Evolutionary conservation across 1,284 basidiomycete species (phyloP), one percentile per base, ranked within the genome.

Genomic region (Apiotrichum sp.): DNA sequence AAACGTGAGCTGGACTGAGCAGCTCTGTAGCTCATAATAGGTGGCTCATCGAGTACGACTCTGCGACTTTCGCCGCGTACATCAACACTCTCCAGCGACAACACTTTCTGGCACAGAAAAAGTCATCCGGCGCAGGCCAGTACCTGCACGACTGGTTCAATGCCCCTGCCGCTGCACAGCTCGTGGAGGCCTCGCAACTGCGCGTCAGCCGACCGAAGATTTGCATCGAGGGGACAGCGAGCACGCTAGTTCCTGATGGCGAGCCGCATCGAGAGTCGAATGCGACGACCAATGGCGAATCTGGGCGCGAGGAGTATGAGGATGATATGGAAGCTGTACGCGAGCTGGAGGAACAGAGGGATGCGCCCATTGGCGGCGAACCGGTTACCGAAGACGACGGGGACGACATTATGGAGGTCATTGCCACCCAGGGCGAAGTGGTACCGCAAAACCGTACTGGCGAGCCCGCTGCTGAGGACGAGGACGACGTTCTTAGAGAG

Each of bases 31-130:
- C 49, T 59, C 36, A 54, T 31, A 0, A 2, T 69, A 90, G 88
- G 49, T 96, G 90, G 73, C 83, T 98, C 0, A 78, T 98, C 39
- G 86, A 89, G 1, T 96, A 97, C 68, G 93, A 98, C 67, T 83
- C 90, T 2, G 83, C 98, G 10, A 86, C 87, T 6, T 98, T 97
- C 72, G 86, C 95, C 56, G 85, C 86, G 0, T 97, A 93, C 72
- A 84, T 98, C 51, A 93, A 98, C 73, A 91, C 89, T 0, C 81
- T 98, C 1, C 71, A 73, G 52, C 63, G 72, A 7, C 71, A 74
- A 52, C 69, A 70, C 55, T 73, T 73, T 46, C 49, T 65, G 33
- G 70, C 73, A 2, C 65, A 71, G 50, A 72, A 69, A 55, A 72
- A 69, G 58, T 52, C 65, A 3, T 55, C 57, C 6, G 72, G 72